Base-by-base conservation (phyloP, 2,329 filamentous ascomycete species). In the Fusarium concolor region DNA sequence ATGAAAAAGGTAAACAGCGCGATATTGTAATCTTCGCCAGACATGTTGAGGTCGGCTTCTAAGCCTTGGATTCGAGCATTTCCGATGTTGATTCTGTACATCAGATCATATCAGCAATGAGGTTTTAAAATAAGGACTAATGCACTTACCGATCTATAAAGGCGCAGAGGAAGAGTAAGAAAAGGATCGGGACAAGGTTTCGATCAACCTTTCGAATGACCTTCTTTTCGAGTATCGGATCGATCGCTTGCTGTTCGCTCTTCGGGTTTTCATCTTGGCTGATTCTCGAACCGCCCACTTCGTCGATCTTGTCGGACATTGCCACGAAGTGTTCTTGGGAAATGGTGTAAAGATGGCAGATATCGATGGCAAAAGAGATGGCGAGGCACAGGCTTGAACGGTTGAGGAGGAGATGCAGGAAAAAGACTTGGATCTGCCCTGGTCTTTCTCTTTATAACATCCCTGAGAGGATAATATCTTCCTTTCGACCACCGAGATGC, bases 1-100 rank as follows among this genome's bases (percentile, higher is more conserved):
- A 35, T 35, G 7, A 35, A 35, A 10, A 35, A 62, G 53, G 86
- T 74, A 3, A 86, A 87, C 2, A 90, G 79, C 3, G 89, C 82
- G 9, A 79, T 77, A 63, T 90, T 90, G 79, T 62, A 62, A 47
- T 56, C 52, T 10, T 51, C 26, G 22, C 53, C 49, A 5, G 14
- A 31, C 58, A 62, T 62, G 28, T 52, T 29, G 5, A 62, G 46
- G 31, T 57, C 58, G 3, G 37, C 53, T 41, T 57, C 45, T 3
- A 62, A 10, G 31, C 58, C 58, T 10, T 62, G 58, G 35, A 62
- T 62, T 20, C 44, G 17, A 4, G 58, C 53, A 57, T 62, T 62
- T 1, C 58, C 58, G n/a, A 57, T 57, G 12, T 57, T 57, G 24
- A 57, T 57, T 15, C 55, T 57, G 10, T 17, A 44, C 6, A 33